Evolutionary conservation across 805 yeast species (phyloP), one percentile per base, ranked within the genome.

Genomic region (Hanseniaspora lachancei): DNA sequence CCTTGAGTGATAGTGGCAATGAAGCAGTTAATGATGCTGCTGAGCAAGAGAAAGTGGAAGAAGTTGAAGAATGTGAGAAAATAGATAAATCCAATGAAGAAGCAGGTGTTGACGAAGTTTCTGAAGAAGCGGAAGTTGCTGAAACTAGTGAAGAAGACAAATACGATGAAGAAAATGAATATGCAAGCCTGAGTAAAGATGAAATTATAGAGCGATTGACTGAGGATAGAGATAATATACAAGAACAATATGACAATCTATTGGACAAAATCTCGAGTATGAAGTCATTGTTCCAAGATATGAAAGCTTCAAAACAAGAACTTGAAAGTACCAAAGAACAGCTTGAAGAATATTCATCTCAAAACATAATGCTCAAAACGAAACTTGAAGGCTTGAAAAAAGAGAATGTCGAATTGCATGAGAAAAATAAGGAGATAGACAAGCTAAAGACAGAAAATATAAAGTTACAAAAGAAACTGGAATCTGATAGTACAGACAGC

Each of bases 281-380:
- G 91, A 85, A 84, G 60, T 71, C 82, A 0, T 76, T 85, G 2
- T 85, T 85, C 66, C 74, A 70, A 41, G 84, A 85, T 60, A 83
- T 84, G 86, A 82, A 84, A 63, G 83, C 78, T 57, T 72, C 87
- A 0, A 83, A 84, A 63, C 69, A 66, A 2, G 86, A 84, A 60
- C 70, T 86, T 20, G 86, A 77, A 43, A 71, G 69, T 5, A 73
- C 77, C 1, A 77, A 78, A 60, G 77, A 74, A 18, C 78, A 77
- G 59, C 66, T 79, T 52, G 70, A 67, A 64, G 69, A 77, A 68
- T 65, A 78, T 66, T 71, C 74, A 71, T 59, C 70, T 63, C 70
- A 73, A 66, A 69, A 70, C 66, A 20, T 66, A 16, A 67, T 65
- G 35, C 59, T 70, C 60, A 72, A 65, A 61, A 66, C 61, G 29